Conservation (phyloP, 2,329 filamentous ascomycete genomes). For the Phyllosticta ampelicida region DNA sequence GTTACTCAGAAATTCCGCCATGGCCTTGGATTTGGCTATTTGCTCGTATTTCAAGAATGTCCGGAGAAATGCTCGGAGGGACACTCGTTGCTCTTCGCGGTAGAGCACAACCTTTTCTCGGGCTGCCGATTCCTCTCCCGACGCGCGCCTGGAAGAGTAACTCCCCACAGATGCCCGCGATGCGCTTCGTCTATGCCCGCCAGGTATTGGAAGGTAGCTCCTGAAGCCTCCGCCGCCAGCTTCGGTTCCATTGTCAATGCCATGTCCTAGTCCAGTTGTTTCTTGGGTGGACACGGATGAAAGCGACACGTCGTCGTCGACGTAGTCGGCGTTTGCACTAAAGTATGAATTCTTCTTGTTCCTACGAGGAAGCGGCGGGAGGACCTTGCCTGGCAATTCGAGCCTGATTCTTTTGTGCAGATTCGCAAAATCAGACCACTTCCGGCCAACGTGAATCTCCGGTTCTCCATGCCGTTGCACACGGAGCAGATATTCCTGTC, state of each 20-base stretch:
- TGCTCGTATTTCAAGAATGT: slow-evolving; percentile 75
- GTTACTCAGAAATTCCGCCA: slow-evolving; percentile 70
- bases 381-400: slow-evolving; percentile 81
- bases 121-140: slow-evolving; percentile 12
- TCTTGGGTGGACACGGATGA: slow-evolving; percentile 68
- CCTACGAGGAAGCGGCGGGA: slow-evolving; percentile 81
- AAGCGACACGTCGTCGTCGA: slow-evolving; percentile 68
- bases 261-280: slow-evolving; percentile 26
- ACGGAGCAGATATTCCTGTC: slow-evolving; percentile 75
- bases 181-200: slow-evolving; percentile 30
- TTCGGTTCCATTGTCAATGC: slow-evolving; percentile 18
- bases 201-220: slow-evolving; percentile 28
- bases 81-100: slow-evolving; percentile 84
- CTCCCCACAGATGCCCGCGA: slow-evolving; percentile 27
- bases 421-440: slow-evolving; percentile 79
- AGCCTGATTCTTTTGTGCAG: slow-evolving; percentile 69
- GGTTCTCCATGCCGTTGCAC: slow-evolving; percentile 67
- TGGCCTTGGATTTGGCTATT: slow-evolving; percentile 70
- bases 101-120: slow-evolving; percentile 51
- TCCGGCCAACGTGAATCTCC: slow-evolving; percentile 69
- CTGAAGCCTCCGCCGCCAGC: slow-evolving; percentile 27
- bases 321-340: slow-evolving; percentile 45
- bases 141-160: slow-evolving; percentile 13
- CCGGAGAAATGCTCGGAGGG: slow-evolving; percentile 80
- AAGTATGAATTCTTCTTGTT: slow-evolving; percentile 69